These are phyloP conservation scores for Phialemonium atrogriseum DNA, from an alignment of 2,329 filamentous ascomycete genomes.

Conservation along the genomic window DNA sequence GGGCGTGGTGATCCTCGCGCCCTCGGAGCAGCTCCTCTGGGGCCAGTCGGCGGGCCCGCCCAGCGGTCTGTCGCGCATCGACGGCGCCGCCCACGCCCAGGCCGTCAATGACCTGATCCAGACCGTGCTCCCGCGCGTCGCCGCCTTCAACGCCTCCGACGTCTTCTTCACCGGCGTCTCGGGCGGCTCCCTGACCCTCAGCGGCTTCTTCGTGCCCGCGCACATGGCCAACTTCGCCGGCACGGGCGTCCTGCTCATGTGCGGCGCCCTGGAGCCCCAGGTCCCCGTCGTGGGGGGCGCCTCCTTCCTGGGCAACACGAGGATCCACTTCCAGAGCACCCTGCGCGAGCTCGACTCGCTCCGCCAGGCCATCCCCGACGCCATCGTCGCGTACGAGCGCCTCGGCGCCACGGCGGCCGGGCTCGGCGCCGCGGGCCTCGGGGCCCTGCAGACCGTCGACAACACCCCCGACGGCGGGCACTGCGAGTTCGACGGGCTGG, in stretches of 20 bases:
- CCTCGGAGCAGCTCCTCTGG: conserved; percentile 43
- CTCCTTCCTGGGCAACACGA: conserved; percentile 32
- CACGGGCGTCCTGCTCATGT: conserved; percentile 46
- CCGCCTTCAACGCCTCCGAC: conserved; percentile 42
- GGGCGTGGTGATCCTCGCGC: conserved; percentile 45
- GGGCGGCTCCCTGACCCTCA: conserved; percentile 44
- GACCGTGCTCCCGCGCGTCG: conserved; percentile 38
- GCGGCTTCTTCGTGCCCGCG: conserved; percentile 49
- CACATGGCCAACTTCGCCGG: conserved; percentile 43
- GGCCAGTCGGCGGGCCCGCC: conserved; percentile 50
- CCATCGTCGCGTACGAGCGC: conserved; percentile 42
- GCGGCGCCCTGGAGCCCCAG: conserved; percentile 45
- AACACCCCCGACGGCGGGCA: conserved; percentile 47
- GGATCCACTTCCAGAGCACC: conserved; percentile 50
- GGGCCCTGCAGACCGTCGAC: conserved; percentile 46
- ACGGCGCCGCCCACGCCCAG: conserved; percentile 47
- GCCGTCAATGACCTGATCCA: conserved; percentile 45
- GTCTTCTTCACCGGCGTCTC: conserved; percentile 52
- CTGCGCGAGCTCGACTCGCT: conserved; percentile 39
- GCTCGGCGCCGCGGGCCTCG: conserved; percentile 33
- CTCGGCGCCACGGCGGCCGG: conserved; percentile 34
- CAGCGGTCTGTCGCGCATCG: conserved; percentile 39
- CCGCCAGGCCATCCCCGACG: conserved; percentile 40
- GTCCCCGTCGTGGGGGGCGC: conserved; percentile 35
- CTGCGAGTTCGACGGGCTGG: conserved; percentile 48